A percentile compares a stretch with the other conserved stretches of the same genome.
phyloP scores from a whole-genome alignment of 2,329 filamentous ascomycete species.

The Nemania diffusa region DNA sequence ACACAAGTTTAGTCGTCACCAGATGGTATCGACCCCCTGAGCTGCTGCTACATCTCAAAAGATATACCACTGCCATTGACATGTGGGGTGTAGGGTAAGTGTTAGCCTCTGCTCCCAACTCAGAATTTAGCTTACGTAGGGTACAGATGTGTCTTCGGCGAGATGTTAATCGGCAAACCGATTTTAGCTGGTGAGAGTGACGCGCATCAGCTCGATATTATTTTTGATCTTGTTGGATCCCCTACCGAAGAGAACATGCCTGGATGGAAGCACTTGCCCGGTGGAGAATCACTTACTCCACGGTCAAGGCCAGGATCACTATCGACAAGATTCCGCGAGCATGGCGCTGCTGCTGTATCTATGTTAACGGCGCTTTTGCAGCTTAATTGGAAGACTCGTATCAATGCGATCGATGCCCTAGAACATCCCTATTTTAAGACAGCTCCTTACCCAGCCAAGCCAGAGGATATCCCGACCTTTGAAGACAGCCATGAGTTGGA shows the following conservation, averaged over 20 bases:
- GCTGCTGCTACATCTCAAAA: slow-evolving; percentile 84
- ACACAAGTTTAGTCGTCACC: slow-evolving; percentile 96
- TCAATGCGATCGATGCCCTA: slow-evolving; percentile 94
- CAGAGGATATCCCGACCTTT: slow-evolving; percentile 88
- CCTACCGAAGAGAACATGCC: slow-evolving; percentile 94
- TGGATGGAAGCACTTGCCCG: slow-evolving; percentile 84
- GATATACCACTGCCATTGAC: slow-evolving; percentile 97
- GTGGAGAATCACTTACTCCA: slow-evolving; percentile 78
- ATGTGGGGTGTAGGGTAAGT: slow-evolving; percentile 95
- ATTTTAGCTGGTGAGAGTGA: slow-evolving; percentile 93
- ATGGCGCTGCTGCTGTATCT: slow-evolving; percentile 76
- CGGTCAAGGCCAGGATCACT: slow-evolving; percentile 72
- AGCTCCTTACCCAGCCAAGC: slow-evolving; percentile 79
- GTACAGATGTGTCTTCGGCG: slow-evolving; percentile 90
- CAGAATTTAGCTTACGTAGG: slow-evolving; percentile 38
- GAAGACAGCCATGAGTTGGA: slow-evolving; percentile 98
- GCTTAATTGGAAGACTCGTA: slow-evolving; percentile 86
- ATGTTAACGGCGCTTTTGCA: slow-evolving; percentile 84
- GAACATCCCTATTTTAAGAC: slow-evolving; percentile 92
- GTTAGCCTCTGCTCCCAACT: slow-evolving; percentile 1
- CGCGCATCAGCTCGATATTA: slow-evolving; percentile 87
- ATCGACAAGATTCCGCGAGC: slow-evolving; percentile 78
- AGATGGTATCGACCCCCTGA: slow-evolving; percentile 97
- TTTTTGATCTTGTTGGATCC: slow-evolving; percentile 91
- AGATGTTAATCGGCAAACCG: slow-evolving; percentile 95